These are phyloP conservation scores for Kodamaea lidongshanica DNA, from an alignment of 805 yeast genomes.

Conservation along the genomic window DNA sequence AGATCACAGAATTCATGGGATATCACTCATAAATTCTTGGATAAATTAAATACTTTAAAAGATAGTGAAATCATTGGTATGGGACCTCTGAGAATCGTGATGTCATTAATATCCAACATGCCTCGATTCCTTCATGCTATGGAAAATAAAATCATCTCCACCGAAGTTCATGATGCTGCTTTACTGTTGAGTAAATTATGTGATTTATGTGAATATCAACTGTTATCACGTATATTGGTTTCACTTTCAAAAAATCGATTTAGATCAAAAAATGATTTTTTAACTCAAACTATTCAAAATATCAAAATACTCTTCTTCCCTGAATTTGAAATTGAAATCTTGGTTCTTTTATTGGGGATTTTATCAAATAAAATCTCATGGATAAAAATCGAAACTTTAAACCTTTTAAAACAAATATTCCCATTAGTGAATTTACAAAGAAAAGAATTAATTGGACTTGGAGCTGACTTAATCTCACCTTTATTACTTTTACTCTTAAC, in stretches of 20 bases:
- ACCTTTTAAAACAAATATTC: conserved; percentile 63
- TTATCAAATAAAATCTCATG: conserved; percentile 70
- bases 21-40: conserved; percentile 65
- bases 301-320: conserved; percentile 69
- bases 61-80: conserved; percentile 76
- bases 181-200: conserved; percentile 52
- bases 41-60: conserved; percentile 57
- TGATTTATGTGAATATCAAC: conserved; percentile 45
- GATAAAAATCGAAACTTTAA: conserved; percentile 79
- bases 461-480: conserved; percentile 93
- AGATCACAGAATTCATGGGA: conserved; percentile 78
- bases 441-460: conserved; percentile 80
- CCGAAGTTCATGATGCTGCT: conserved; percentile 44
- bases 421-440: conserved; percentile 71
- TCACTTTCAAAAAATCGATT: conserved; percentile 76
- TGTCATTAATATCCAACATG: conserved; percentile 68
- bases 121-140: conserved; percentile 83
- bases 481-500: conserved; percentile 71
- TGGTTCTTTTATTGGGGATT: conserved; percentile 72
- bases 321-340: conserved; percentile 61
- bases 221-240: conserved; percentile 63
- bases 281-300: conserved; percentile 70
- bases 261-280: conserved; percentile 84
- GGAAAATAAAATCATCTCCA: conserved; percentile 43
- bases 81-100: conserved; percentile 59